Conservation (phyloP, 768 basidiomycete species). For the Podaxis mareebaensis region DNA sequence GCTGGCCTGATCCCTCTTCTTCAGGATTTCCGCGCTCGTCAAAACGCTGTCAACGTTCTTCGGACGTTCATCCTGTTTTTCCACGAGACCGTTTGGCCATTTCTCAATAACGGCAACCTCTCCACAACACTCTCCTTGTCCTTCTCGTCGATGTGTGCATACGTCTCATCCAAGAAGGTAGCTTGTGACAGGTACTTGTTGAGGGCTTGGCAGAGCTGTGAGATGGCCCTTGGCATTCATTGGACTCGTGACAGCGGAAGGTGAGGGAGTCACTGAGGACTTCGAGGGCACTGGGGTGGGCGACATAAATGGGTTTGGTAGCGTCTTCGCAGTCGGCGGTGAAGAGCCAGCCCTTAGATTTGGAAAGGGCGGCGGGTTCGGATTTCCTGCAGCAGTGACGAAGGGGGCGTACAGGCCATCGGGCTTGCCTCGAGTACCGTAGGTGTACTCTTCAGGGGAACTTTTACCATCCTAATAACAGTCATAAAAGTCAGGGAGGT, state of each 20-base stretch:
- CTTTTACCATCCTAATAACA: conserved; percentile 87
- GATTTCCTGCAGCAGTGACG: conserved; percentile 77
- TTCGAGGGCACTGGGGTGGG: conserved; percentile 81
- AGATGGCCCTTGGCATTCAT: conserved; percentile 73
- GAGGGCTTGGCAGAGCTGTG: conserved; percentile 82
- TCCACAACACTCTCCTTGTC: conserved; percentile 87
- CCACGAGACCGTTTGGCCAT: conserved; percentile 94
- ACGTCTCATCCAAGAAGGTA: conserved; percentile 81
- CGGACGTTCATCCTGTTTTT: conserved; percentile 81
- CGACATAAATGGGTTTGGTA: conserved; percentile 91
- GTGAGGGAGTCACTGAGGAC: conserved; percentile 84
- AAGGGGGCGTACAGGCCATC: conserved; percentile 83
- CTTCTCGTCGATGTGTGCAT: conserved; percentile 86
- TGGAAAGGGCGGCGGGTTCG: conserved; percentile 62
- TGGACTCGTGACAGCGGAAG: conserved; percentile 78
- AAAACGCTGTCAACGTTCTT: conserved; percentile 89
- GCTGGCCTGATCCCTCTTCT: conserved; percentile 92
- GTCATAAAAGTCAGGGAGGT: conserved; percentile 6
- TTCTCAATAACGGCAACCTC: conserved; percentile 85
- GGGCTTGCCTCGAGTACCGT: conserved; percentile 90
- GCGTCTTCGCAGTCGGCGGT: conserved; percentile 96
- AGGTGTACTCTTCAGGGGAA: conserved; percentile 97
- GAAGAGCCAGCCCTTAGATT: conserved; percentile 97
- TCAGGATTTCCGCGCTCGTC: conserved; percentile 77
- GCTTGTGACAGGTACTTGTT: conserved; percentile 86